Base-by-base conservation (phyloP, 2,329 filamentous ascomycete genomes). In the Fusarium tupiense region DNA sequence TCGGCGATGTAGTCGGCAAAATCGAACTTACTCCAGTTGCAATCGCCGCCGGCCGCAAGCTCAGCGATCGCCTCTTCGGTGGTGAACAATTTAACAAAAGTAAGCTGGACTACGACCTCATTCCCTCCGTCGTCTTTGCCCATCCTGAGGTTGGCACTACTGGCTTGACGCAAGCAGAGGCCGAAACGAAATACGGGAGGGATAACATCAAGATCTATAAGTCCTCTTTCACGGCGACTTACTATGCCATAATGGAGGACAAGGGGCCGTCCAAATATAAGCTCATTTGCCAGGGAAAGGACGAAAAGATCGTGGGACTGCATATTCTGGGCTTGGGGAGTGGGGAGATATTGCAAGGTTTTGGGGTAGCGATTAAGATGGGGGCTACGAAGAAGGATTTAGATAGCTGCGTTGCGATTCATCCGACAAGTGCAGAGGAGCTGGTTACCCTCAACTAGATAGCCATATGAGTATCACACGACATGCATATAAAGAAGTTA, bases 401-500 rank as follows among this genome's bases (percentile, higher is more conserved):
- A 22, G 54, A 57, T 44, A 57, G 29, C 6, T 57, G 54, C 3
- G 54, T 57, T 16, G 54, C 54, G 38, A 44, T 44, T 57, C 54
- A 57, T 33, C 38, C 54, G 22, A 44, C 54, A 2, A 57, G 54
- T 43, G 54, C 54, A 26, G 53, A 43, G 26, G 38, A 57, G 9
- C 38, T 57, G 1, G 54, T 57, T 11, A 44, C 54, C 2, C 54
- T 57, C 1, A 57, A 16, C 2, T 57, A 57, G 29, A 8, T 33
- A 29, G 16, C 38, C 11, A 26, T 13, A 7, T 5, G 14, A 14
- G 8, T 13, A 26, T 20, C 6, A 20, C 22, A 20, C 1, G 12
- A 11, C 3, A 17, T 31, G 2, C 8, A 31, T 29, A 22, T 8
- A 3, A 33, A 7, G 4, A 20, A 0, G 10, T 14, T 19, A 3